These are phyloP conservation scores for Blastobotrys persicus DNA, from an alignment of 1,139 yeast species.

Conservation along the genomic window DNA sequence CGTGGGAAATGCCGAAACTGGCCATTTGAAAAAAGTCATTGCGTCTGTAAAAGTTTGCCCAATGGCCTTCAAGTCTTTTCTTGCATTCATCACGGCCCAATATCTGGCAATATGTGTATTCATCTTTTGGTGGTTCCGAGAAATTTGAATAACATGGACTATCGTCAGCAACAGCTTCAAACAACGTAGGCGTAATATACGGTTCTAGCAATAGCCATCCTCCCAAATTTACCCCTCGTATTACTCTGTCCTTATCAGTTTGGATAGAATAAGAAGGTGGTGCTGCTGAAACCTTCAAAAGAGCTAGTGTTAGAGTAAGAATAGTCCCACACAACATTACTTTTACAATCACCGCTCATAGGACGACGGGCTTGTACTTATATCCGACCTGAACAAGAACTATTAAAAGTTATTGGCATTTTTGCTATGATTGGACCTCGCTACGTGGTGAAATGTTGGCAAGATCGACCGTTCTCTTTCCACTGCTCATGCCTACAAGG, in stretches of 20 bases:
- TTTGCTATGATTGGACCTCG: too few relatives aligned
- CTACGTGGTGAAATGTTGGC: too few relatives aligned
- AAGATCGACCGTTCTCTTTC: too few relatives aligned
- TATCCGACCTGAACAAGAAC: too few relatives aligned
- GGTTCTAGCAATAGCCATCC: conserved; percentile 89
- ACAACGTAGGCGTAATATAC: conserved; percentile 76
- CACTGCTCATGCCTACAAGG: too few relatives aligned
- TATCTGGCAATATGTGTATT: conserved; percentile 61
- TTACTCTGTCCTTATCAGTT: not conserved
- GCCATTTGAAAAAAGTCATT: conserved; percentile 64
- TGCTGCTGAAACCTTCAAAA: not conserved
- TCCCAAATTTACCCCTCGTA: conserved; percentile 81
- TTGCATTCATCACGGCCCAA: conserved; percentile 64
- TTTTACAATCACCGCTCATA: too few relatives aligned
- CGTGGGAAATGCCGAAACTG: conserved; percentile 70
- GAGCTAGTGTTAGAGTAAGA: too few relatives aligned
- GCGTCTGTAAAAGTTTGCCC: conserved; percentile 77
- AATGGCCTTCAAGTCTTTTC: conserved; percentile 58
- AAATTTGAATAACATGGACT: conserved; percentile 33
- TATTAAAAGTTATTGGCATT: too few relatives aligned
- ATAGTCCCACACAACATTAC: too few relatives aligned
- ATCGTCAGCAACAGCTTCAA: conserved; percentile 37
- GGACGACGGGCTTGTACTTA: too few relatives aligned
- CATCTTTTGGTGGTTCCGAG: conserved; percentile 67
- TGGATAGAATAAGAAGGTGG: not conserved